Conservation (phyloP, 352 stramenopile genomes). For the Phytophthora tentaculata region DNA sequence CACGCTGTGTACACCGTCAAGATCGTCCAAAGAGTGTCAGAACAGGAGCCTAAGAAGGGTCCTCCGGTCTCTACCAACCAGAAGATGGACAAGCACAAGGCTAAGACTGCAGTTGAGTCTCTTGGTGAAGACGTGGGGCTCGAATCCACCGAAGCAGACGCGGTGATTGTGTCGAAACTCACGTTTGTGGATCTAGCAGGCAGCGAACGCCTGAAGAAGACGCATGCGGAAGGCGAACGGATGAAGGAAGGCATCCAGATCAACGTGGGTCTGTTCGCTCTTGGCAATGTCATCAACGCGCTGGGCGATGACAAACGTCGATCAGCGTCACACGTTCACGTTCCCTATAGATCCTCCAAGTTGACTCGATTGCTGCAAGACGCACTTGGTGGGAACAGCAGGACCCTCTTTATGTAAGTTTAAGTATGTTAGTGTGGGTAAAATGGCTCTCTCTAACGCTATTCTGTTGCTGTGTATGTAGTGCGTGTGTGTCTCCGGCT, state of each 20-base stretch:
- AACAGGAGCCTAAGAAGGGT: constrained; percentile 22
- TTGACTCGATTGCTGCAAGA: constrained; percentile 85
- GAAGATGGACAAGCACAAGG: neutral
- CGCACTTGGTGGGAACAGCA: constrained; percentile 87
- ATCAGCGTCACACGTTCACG: constrained; percentile 55
- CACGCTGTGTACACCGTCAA: constrained; percentile 91
- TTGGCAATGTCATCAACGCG: constrained; percentile 90
- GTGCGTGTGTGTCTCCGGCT: constrained; percentile 85
- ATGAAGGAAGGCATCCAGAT: constrained; percentile 93
- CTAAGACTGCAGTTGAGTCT: constrained; percentile 5
- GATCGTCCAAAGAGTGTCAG: constrained; percentile 61
- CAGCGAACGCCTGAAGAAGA: constrained; percentile 89
- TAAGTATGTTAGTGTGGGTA: neutral
- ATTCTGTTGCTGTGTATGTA: constrained; percentile 26
- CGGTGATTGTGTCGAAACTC: constrained; percentile 75
- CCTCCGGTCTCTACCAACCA: constrained; percentile 21
- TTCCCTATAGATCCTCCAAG: constrained; percentile 87
- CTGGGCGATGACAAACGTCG: constrained; percentile 74
- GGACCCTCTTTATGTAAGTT: constrained; percentile 88
- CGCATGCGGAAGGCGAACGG: constrained; percentile 75
- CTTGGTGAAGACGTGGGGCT: constrained; percentile 6
- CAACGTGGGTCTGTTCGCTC: constrained; percentile 82
- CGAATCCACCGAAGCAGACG: constrained; percentile 24
- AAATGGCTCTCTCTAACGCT: constrained; percentile 1
- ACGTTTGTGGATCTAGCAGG: constrained; percentile 90